phyloP scores from a whole-genome alignment of 108 stramenopile species.

The Nitzschia sp. region DNA sequence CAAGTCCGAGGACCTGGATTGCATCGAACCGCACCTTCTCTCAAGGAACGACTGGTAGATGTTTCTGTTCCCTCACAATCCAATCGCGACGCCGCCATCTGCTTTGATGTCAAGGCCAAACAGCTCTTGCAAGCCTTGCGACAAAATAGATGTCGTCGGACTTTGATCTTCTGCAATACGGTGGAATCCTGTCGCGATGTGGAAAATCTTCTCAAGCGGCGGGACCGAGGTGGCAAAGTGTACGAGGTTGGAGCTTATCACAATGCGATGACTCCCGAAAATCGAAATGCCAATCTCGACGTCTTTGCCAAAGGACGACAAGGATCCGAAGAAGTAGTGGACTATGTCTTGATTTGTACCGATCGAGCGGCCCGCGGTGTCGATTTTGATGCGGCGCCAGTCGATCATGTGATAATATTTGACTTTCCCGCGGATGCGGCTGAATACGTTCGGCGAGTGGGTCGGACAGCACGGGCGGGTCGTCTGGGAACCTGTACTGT shows the following conservation, averaged over 20 bases:
- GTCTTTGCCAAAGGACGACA: conserved; percentile 53
- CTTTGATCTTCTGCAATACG: conserved; percentile 96
- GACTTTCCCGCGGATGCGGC: conserved; percentile 90
- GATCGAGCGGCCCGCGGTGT: conserved; percentile 95
- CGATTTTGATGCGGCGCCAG: conserved; percentile 84
- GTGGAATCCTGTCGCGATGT: conserved; percentile 90
- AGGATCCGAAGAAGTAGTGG: conserved; percentile 40
- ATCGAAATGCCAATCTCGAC: conserved; percentile 55
- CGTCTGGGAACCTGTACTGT: conserved; percentile 83
- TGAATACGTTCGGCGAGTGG: conserved; percentile 80
- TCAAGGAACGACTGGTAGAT: conserved; percentile 83
- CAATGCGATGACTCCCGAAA: conserved; percentile 81
- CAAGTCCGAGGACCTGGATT: conserved; percentile 87
- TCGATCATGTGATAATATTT: conserved; percentile 93
- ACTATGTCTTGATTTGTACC: conserved; percentile 89
- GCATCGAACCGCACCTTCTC: conserved; percentile 76
- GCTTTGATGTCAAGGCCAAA: conserved; percentile 84
- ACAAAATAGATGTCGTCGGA: conserved; percentile 67
- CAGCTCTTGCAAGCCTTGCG: conserved; percentile 80
- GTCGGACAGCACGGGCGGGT: conserved; percentile 93
- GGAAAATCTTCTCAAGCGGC: conserved; percentile 87
- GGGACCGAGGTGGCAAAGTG: conserved; percentile 64
- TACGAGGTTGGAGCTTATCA: conserved; percentile 78
- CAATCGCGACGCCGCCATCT: conserved; percentile 62
- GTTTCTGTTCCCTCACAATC: conserved; percentile 73